Evolutionary conservation across 345 rosid species (phyloP).

Genomic region (Nephelium lappaceum): DNA sequence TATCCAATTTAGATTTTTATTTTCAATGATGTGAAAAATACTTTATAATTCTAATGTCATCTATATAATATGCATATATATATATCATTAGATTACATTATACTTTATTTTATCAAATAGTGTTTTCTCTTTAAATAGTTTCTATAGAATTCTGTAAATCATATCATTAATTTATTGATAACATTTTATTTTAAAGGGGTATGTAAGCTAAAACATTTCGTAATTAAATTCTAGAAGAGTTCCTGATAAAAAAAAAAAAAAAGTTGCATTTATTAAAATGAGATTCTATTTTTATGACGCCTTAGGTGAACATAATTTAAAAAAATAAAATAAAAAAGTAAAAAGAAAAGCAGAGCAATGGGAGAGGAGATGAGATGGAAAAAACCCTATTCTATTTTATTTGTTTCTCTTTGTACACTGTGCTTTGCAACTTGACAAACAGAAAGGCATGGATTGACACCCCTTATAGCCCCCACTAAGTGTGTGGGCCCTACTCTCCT

Average conservation of each 20-base stretch:
- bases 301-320: background rate
- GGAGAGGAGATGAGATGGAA: background rate
- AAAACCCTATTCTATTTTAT: constrained; percentile 19
- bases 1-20: too few relatives aligned
- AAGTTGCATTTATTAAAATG: constrained; percentile 3
- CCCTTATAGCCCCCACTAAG: constrained; percentile 45
- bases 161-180: too few relatives aligned
- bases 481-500: constrained; percentile 15
- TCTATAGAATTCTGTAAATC: too few relatives aligned
- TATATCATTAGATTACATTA: too few relatives aligned
- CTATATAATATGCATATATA: too few relatives aligned
- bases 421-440: constrained; percentile 30
- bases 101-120: too few relatives aligned
- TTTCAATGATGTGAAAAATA: background rate
- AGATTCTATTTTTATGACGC: constrained; percentile 29
- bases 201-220: too few relatives aligned
- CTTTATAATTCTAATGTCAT: too few relatives aligned
- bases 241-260: too few relatives aligned
- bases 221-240: too few relatives aligned
- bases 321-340: background rate
- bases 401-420: background rate
- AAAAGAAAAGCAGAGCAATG: background rate
- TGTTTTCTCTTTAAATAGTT: too few relatives aligned
- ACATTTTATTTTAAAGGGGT: too few relatives aligned
- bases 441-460: constrained; percentile 26